Conservation (phyloP, 352 stramenopile genomes). For the Phytophthora cryptogea region DNA sequence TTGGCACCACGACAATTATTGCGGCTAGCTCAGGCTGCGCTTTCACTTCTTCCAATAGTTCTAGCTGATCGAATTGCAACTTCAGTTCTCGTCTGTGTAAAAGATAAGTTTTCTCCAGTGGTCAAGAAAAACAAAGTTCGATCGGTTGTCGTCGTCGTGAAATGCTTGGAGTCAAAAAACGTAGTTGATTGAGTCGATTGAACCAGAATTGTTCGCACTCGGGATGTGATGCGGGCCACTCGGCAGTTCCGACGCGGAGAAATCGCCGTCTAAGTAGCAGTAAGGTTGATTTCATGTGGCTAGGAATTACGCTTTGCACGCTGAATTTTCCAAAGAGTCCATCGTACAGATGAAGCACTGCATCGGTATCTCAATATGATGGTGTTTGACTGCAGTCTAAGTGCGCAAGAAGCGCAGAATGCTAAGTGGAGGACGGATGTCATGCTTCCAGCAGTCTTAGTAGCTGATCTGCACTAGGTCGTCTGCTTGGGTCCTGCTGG, state of each 20-base stretch:
- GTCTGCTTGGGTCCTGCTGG: conserved; percentile 40
- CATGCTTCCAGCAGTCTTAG: conserved; percentile 40
- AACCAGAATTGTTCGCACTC: conserved; percentile 1
- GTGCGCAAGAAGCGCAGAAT: background rate
- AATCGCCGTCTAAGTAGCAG: background rate
- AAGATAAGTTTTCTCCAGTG: too few relatives aligned
- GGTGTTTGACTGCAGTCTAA: background rate
- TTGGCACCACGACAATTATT: too few relatives aligned
- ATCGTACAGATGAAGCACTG: background rate
- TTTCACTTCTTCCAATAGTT: too few relatives aligned
- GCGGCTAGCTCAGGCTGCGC: too few relatives aligned
- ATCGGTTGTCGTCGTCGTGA: too few relatives aligned
- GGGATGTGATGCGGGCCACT: conserved; percentile 6
- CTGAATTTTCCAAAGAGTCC: background rate
- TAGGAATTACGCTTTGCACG: background rate
- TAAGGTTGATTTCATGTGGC: background rate
- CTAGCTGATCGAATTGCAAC: too few relatives aligned
- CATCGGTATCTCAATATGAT: background rate
- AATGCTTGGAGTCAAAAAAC: too few relatives aligned
- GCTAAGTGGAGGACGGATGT: too few relatives aligned
- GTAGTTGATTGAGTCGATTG: conserved; percentile 13
- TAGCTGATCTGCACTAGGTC: conserved; percentile 39
- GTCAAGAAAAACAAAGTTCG: too few relatives aligned
- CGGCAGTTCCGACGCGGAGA: background rate
- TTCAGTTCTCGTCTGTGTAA: too few relatives aligned